These are phyloP conservation scores for Bacidia gigantensis DNA, from an alignment of 495 filamentous ascomycete genomes.

Conservation along the genomic window DNA sequence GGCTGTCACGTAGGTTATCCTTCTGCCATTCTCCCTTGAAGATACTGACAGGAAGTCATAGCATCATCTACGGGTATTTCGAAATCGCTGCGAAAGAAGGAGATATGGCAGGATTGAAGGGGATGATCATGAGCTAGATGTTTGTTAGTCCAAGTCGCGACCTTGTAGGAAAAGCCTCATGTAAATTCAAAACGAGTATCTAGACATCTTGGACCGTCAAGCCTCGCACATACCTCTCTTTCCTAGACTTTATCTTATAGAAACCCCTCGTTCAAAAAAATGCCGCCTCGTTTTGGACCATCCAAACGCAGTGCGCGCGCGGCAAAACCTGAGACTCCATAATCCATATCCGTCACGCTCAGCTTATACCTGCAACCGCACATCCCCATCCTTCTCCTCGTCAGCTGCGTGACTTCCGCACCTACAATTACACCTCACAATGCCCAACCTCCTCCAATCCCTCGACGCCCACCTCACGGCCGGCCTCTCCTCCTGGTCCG, in stretches of 20 bases:
- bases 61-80: conserved; percentile 98
- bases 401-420: not conserved
- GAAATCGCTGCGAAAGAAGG: conserved; percentile 98
- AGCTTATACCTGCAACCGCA: too few relatives aligned
- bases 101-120: conserved; percentile 82
- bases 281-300: too few relatives aligned
- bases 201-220: too few relatives aligned
- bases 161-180: too few relatives aligned
- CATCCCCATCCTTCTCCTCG: not conserved
- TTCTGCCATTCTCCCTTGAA: too few relatives aligned
- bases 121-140: conserved; percentile 26
- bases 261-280: too few relatives aligned
- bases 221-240: too few relatives aligned
- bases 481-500: conserved; percentile 65
- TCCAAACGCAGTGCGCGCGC: too few relatives aligned
- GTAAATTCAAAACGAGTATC: too few relatives aligned
- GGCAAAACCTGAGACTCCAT: too few relatives aligned
- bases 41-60: conserved; percentile 28
- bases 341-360: too few relatives aligned
- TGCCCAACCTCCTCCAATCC: conserved; percentile 21
- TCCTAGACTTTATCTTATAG: too few relatives aligned
- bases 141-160: not conserved
- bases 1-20: conserved; percentile 98
- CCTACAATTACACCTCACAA: not conserved
- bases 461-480: conserved; percentile 55